A percentile compares a stretch with the other conserved stretches of the same genome.
These are phyloP conservation scores for Corniculantispora saksenae DNA, from an alignment of 2,329 filamentous ascomycete species.

Conservation along the genomic window DNA sequence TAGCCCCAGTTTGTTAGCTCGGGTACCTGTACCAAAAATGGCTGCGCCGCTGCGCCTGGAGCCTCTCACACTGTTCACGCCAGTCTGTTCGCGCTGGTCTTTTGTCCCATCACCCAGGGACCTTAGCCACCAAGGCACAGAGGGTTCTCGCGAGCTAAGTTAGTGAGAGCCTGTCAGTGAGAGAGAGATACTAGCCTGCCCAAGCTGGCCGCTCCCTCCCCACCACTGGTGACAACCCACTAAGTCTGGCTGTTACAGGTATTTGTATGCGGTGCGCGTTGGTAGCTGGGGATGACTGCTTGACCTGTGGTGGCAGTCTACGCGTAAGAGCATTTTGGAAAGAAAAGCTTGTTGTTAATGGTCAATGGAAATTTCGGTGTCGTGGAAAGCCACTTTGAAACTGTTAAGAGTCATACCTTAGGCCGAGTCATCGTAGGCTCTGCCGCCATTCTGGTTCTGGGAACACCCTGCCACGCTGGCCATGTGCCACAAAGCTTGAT, in stretches of 20 bases:
- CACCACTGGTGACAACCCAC: background rate
- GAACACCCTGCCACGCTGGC: background rate
- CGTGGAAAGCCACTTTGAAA: background rate
- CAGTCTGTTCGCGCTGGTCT: too few relatives aligned
- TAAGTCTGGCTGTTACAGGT: background rate
- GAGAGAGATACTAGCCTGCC: conserved; percentile 4
- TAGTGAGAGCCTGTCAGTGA: background rate
- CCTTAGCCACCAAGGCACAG: background rate
- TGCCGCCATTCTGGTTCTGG: too few relatives aligned
- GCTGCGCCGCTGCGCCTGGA: background rate
- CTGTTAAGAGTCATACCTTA: background rate
- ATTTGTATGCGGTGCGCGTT: background rate
- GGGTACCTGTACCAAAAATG: conserved; percentile 17
- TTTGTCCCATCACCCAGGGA: background rate
- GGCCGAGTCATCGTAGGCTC: background rate
- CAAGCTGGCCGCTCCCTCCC: background rate
- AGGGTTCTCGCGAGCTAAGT: background rate
- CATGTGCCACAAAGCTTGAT: conserved; percentile 12
- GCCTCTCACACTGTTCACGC: background rate
- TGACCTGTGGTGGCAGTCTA: too few relatives aligned
- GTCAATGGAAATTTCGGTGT: background rate
- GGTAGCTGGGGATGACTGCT: background rate
- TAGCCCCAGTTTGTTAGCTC: conserved; percentile 16
- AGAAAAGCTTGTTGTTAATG: background rate
- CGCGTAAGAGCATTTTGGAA: too few relatives aligned